Percentiles rank a stretch among this genome's conserved stretches.
Conservation (phyloP, 768 basidiomycete genomes). For the Agrocybe praecox region DNA sequence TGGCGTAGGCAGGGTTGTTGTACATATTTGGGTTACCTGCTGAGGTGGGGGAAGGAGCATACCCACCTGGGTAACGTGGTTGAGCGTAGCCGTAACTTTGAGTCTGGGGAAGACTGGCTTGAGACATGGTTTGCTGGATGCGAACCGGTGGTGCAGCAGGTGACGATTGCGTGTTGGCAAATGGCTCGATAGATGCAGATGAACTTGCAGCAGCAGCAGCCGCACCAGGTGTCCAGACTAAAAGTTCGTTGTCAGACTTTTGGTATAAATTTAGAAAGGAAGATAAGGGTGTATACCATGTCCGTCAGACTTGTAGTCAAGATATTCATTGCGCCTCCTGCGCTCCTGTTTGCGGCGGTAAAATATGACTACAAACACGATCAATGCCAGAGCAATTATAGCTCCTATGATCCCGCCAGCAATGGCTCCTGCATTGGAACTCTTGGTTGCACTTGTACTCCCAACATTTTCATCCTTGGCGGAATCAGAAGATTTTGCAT, state of each 20-base stretch:
- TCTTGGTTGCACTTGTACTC: conserved; percentile 6
- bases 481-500: background rate
- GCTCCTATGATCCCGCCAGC: conserved; percentile 8
- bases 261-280: no score
- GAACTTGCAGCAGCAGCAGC: background rate
- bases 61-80: conserved; percentile 15
- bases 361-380: conserved; percentile 8
- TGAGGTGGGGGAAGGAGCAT: conserved; percentile 9
- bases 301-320: background rate
- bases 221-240: conserved; percentile 3
- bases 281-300: background rate
- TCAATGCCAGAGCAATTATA: background rate
- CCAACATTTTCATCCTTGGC: background rate
- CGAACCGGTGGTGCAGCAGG: background rate
- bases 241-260: background rate
- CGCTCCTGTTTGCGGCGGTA: conserved; percentile 2
- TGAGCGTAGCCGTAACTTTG: background rate
- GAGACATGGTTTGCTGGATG: background rate
- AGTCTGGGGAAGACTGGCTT: background rate
- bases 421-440: conserved; percentile 4
- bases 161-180: background rate
- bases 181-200: background rate
- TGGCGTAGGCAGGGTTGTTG: conserved; percentile 3
- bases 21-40: background rate
- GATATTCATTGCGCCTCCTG: conserved; percentile 4